Conservation (phyloP, 2,329 filamentous ascomycete species). For the Ceratocystis lukuohia region DNA sequence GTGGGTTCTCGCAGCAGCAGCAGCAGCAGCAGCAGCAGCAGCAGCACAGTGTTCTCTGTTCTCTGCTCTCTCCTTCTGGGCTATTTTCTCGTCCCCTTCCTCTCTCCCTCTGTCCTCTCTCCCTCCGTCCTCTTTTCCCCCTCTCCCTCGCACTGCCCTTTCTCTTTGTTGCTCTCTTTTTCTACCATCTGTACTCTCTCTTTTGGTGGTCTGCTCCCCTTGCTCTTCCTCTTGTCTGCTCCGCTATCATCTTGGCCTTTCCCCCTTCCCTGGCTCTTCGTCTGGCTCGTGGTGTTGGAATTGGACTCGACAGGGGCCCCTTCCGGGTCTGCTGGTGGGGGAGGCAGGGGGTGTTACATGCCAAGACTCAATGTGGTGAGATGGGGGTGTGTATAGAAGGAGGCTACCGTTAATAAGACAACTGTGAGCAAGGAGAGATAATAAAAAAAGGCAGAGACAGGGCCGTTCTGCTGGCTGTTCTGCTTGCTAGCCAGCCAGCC, state of each 20-base stretch:
- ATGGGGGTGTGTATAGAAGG: neutral
- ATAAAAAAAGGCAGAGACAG: neutral
- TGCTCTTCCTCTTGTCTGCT: neutral
- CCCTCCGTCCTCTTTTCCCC: neutral
- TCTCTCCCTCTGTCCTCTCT: neutral
- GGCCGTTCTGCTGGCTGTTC: neutral
- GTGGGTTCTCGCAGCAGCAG: no score
- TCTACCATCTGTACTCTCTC: neutral
- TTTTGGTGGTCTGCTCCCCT: neutral
- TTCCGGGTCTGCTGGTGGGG: neutral
- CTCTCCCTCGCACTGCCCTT: neutral
- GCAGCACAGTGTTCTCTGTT: no score
- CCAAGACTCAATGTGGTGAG: neutral
- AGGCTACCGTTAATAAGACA: neutral
- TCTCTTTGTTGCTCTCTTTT: neutral
- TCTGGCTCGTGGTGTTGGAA: conserved; percentile 5
- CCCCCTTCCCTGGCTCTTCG: neutral
- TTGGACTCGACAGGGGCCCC: neutral
- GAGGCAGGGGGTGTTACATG: conserved; percentile 1
- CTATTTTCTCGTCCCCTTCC: neutral
- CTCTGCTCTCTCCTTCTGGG: neutral
- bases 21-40: no score
- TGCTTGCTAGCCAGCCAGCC: neutral
- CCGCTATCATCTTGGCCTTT: conserved; percentile 3
- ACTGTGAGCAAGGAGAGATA: no score